Percentiles rank a stretch among this genome's conserved stretches.
These are phyloP conservation scores for Linaria vulgaris DNA, from an alignment of 257 asterid species.

Conservation along the genomic window DNA sequence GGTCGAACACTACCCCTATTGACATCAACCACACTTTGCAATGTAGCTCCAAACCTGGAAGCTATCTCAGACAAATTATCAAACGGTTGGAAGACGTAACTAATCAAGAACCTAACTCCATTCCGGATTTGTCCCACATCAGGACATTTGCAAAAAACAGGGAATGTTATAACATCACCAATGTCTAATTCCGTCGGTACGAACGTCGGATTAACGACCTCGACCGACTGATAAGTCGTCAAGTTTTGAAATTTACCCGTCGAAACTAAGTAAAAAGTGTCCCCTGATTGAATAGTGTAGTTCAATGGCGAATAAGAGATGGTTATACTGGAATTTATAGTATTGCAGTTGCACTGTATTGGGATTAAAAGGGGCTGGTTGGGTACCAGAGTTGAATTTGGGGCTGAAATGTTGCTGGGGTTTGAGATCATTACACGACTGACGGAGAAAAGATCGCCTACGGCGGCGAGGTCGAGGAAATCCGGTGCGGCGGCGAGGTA, in stretches of 20 bases:
- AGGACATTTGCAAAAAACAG: constrained; percentile 86
- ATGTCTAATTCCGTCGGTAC: constrained; percentile 30
- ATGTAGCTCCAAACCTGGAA: constrained; percentile 44
- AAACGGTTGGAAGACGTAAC: constrained; percentile 63
- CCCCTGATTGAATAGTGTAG: constrained; percentile 46
- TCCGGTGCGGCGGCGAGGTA: constrained; percentile 66
- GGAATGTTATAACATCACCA: constrained; percentile 49
- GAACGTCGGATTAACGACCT: constrained; percentile 62
- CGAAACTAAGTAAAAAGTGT: constrained; percentile 54
- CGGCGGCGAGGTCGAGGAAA: constrained; percentile 65
- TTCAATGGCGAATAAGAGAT: constrained; percentile 61
- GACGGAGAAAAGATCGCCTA: constrained; percentile 77
- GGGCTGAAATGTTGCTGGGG: constrained; percentile 67
- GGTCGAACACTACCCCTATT: constrained; percentile 47
- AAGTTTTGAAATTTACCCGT: constrained; percentile 41
- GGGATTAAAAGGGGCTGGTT: constrained; percentile 66
- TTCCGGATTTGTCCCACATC: constrained; percentile 35
- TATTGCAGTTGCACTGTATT: constrained; percentile 67
- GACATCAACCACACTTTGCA: constrained; percentile 39
- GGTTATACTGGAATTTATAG: constrained; percentile 43
- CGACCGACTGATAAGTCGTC: constrained; percentile 72
- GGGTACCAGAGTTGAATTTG: constrained; percentile 42
- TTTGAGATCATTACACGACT: constrained; percentile 66
- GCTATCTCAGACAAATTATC: constrained; percentile 56
- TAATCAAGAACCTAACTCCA: constrained; percentile 44